These are phyloP conservation scores for Asparagopsis taxiformis DNA, from an alignment of 31 red algal species.

Conservation along the genomic window DNA sequence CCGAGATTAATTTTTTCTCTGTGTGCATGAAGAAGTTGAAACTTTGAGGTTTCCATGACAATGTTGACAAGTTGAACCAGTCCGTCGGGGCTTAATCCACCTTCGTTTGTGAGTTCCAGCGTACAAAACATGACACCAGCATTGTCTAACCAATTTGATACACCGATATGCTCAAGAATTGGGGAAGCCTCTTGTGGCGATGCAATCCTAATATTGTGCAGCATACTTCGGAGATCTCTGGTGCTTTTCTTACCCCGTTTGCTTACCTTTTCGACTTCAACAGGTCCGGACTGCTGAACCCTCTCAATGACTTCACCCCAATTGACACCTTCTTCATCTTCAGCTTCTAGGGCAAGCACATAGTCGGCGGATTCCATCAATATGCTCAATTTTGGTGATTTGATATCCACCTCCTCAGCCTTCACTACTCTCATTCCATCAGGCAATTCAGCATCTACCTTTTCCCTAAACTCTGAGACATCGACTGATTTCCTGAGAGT, in stretches of 20 bases:
- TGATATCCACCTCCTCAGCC: constrained; percentile 23
- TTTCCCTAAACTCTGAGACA: constrained; percentile 17
- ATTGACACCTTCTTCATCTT: constrained; percentile 4
- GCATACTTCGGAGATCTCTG: constrained; percentile 43
- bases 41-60: constrained; percentile 24
- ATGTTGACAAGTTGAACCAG: constrained; percentile 48
- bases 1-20: constrained; percentile 17
- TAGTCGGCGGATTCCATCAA: constrained; percentile 47
- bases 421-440: constrained; percentile 29
- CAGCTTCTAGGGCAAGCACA: constrained; percentile 37
- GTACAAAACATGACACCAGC: constrained; percentile 35
- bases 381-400: constrained; percentile 9
- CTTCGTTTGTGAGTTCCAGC: constrained; percentile 32
- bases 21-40: constrained; percentile 64
- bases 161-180: constrained; percentile 65
- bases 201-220: constrained; percentile 39
- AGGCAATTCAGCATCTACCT: constrained; percentile 49
- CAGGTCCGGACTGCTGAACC: constrained; percentile 43
- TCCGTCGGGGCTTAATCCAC: constrained; percentile 48
- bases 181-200: constrained; percentile 49
- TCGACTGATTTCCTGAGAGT: constrained; percentile 25
- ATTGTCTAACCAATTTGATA: constrained; percentile 29
- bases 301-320: constrained; percentile 10
- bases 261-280: constrained; percentile 60
- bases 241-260: constrained; percentile 28